Percentiles rank a stretch among this genome's conserved stretches.
phyloP scores from a whole-genome alignment of 805 yeast species.

The Ogataea populi-albae region DNA sequence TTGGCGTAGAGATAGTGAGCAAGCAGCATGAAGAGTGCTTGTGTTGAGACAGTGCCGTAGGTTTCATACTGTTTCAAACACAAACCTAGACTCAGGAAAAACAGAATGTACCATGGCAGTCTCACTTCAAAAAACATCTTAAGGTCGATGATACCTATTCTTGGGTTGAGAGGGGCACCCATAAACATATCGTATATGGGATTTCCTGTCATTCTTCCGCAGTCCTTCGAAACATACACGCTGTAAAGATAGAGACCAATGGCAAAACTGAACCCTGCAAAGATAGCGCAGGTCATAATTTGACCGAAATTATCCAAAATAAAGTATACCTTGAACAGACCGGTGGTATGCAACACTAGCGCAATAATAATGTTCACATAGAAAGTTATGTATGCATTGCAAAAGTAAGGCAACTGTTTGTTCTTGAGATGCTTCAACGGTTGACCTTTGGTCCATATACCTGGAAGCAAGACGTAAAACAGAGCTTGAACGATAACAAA shows the following conservation, averaged over 20 bases:
- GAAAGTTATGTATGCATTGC: conserved; percentile 87
- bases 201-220: conserved; percentile 89
- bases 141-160: conserved; percentile 87
- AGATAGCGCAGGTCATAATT: conserved; percentile 88
- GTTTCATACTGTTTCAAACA: conserved; percentile 75
- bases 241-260: conserved; percentile 69
- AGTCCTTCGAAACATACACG: conserved; percentile 62
- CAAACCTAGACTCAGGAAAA: conserved; percentile 71
- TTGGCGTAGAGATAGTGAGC: conserved; percentile 96
- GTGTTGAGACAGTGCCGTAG: conserved; percentile 78
- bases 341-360: conserved; percentile 65
- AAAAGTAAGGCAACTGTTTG: conserved; percentile 83
- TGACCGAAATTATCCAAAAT: conserved; percentile 83
- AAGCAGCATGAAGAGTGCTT: conserved; percentile 64
- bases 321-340: conserved; percentile 68
- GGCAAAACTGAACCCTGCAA: conserved; percentile 70
- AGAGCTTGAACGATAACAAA: conserved; percentile 68
- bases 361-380: conserved; percentile 63
- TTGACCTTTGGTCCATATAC: conserved; percentile 93
- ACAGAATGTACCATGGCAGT: conserved; percentile 91
- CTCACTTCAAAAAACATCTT: conserved; percentile 98
- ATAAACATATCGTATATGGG: conserved; percentile 87
- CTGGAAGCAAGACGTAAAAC: conserved; percentile 84
- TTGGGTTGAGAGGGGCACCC: conserved; percentile 97
- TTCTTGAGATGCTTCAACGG: conserved; percentile 80